phyloP scores from a whole-genome alignment of 2,329 filamentous ascomycete species.

The Epichloe sylvatica region DNA sequence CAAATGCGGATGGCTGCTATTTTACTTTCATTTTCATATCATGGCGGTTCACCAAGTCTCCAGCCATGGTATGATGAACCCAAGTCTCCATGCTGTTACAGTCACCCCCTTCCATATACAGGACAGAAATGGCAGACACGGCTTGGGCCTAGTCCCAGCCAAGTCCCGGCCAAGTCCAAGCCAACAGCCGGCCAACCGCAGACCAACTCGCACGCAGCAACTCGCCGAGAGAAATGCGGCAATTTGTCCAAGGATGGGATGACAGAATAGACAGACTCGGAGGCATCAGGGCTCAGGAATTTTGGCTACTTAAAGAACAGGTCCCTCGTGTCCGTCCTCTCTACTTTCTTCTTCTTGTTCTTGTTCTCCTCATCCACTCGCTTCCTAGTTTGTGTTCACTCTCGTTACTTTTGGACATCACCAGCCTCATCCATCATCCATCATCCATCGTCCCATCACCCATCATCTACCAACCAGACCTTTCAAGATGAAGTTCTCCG shows the following conservation, averaged over 20 bases:
- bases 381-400: constrained; percentile 14
- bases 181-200: not conserved
- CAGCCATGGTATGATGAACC: too few species aligned
- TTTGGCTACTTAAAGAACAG: constrained; percentile 18
- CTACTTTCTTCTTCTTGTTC: not conserved
- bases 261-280: not conserved
- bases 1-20: too few species aligned
- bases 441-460: not conserved
- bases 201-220: not conserved
- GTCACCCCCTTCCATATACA: not conserved
- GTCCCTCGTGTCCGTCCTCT: constrained; percentile 7
- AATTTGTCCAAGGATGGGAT: not conserved
- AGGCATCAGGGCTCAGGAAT: not conserved
- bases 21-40: too few species aligned
- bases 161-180: not conserved
- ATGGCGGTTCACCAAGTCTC: too few species aligned
- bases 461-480: not conserved
- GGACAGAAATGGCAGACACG: not conserved
- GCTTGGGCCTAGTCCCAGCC: too few species aligned
- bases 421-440: not conserved
- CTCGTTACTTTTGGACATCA: constrained; percentile 13
- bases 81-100: too few species aligned
- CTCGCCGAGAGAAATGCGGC: not conserved
- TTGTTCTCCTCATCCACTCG: constrained; percentile 16
- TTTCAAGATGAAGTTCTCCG: constrained; percentile 25